A percentile compares a stretch with the other conserved stretches of the same genome.
Conservation (phyloP, 179 eudicot genomes). For the Beta macrorhiza region DNA sequence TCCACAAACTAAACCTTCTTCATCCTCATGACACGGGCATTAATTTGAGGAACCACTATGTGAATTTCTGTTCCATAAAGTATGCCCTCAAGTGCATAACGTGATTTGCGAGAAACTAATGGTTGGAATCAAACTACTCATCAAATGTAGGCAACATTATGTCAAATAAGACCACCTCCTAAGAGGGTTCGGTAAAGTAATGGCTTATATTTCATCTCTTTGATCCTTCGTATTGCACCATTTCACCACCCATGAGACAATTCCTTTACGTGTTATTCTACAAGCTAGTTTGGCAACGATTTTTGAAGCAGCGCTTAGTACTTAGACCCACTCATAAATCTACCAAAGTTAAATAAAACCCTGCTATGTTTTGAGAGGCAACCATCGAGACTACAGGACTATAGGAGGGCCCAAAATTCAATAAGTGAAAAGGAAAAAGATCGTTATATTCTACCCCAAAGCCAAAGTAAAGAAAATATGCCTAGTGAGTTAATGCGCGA, state of each 20-base stretch:
- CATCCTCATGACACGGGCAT: background rate
- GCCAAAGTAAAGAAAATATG: no score
- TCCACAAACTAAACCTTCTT: background rate
- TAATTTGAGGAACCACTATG: background rate
- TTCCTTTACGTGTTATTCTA: background rate
- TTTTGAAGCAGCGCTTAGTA: no score
- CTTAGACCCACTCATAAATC: no score
- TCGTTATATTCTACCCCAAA: background rate
- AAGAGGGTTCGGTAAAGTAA: background rate
- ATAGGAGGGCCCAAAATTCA: no score
- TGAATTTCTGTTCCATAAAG: background rate
- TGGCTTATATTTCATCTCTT: background rate
- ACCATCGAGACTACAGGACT: no score
- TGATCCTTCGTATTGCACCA: background rate
- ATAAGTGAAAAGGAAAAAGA: background rate
- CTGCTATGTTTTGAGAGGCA: no score
- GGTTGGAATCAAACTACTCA: background rate
- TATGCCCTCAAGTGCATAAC: background rate
- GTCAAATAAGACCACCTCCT: background rate
- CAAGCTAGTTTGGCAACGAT: no score
- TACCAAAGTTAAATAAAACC: no score
- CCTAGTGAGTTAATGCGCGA: no score
- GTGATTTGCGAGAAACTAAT: background rate
- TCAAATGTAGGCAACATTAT: background rate
- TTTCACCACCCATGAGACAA: background rate